Evolutionary conservation across 331 rosid species (phyloP).

Genomic region (Malus hybrid): DNA sequence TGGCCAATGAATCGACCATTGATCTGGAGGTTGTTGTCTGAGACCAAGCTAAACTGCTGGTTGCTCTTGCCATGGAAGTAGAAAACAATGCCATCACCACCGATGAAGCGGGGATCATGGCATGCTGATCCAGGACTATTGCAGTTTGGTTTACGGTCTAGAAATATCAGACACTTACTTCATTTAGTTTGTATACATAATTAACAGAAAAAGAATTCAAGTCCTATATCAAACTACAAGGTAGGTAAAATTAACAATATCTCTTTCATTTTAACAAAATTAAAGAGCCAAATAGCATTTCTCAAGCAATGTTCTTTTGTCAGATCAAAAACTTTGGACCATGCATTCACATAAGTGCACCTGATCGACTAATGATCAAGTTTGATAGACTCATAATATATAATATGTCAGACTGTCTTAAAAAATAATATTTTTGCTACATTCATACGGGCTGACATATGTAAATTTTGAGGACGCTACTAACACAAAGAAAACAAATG

Average conservation of each 20-base stretch:
- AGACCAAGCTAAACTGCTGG: constrained; percentile 57
- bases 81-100: constrained; percentile 67
- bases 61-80: constrained; percentile 61
- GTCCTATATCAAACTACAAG: background rate
- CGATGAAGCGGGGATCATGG: constrained; percentile 54
- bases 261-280: background rate
- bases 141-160: constrained; percentile 50
- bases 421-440: background rate
- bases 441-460: no score
- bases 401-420: background rate
- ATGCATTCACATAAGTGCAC: no score
- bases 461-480: background rate
- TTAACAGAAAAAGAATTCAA: background rate
- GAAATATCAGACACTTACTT: background rate
- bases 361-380: background rate
- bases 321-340: background rate
- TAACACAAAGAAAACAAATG: background rate
- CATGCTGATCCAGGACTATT: constrained; percentile 57
- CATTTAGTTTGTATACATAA: no score
- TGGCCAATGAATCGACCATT: constrained; percentile 57
- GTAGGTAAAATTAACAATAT: background rate
- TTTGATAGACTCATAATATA: background rate
- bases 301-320: background rate
- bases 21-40: constrained; percentile 51
- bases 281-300: background rate